Conservation (phyloP, 2,329 filamentous ascomycete genomes). For the Ceratocystis destructans region DNA sequence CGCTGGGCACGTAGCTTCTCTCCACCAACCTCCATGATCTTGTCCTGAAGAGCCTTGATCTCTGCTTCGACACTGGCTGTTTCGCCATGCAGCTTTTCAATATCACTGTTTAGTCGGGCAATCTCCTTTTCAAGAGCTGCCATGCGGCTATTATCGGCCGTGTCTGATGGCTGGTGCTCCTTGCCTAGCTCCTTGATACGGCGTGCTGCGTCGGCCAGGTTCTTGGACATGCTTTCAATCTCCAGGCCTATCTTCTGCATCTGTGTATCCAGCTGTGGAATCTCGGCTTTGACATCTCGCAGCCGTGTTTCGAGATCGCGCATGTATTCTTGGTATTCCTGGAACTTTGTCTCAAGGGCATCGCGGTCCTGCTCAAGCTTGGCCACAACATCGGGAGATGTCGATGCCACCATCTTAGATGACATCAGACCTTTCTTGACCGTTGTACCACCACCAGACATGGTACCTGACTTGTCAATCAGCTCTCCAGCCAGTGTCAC, state of each 20-base stretch:
- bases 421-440: slow-evolving; percentile 93
- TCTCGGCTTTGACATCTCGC: slow-evolving; percentile 57
- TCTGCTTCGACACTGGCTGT: slow-evolving; percentile 85
- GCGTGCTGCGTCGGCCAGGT: slow-evolving; percentile 69
- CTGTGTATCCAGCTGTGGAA: slow-evolving; percentile 74
- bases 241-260: slow-evolving; percentile 86
- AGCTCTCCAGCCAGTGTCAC: slow-evolving; percentile 90
- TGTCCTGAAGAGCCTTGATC: slow-evolving; percentile 84
- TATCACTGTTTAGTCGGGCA: slow-evolving; percentile 57
- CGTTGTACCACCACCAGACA: slow-evolving; percentile 90
- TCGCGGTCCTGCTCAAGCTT: slow-evolving; percentile 84
- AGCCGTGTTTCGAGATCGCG: slow-evolving; percentile 63
- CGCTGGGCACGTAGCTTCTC: slow-evolving; percentile 84
- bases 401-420: slow-evolving; percentile 79
- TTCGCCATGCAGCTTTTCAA: slow-evolving; percentile 66
- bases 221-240: slow-evolving; percentile 71
- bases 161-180: slow-evolving; percentile 65
- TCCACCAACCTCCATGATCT: slow-evolving; percentile 96
- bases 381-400: slow-evolving; percentile 72
- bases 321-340: slow-evolving; percentile 73
- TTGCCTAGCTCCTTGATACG: slow-evolving; percentile 72
- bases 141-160: slow-evolving; percentile 59
- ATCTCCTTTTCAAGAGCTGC: slow-evolving; percentile 65
- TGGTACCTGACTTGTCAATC: slow-evolving; percentile 96
- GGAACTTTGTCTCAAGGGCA: slow-evolving; percentile 65